A percentile compares a stretch with the other conserved stretches of the same genome.
phyloP scores from a whole-genome alignment of 2,329 filamentous ascomycete species.

The Colletotrichum coccodes region DNA sequence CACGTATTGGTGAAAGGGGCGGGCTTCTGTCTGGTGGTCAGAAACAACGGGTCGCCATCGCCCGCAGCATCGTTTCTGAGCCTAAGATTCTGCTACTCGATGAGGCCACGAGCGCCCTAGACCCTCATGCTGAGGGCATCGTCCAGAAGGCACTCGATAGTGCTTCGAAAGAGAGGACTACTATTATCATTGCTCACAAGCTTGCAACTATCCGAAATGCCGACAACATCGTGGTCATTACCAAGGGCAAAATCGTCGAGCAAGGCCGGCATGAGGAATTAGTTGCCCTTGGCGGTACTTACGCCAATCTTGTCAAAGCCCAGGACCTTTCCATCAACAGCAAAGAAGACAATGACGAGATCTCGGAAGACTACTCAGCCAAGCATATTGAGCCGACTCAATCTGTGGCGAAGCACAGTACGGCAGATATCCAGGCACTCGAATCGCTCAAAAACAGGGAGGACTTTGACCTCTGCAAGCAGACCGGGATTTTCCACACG shows the following conservation, averaged over 20 bases:
- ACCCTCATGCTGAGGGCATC: conserved; percentile 53
- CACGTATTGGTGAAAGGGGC: conserved; percentile 38
- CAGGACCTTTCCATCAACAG: conserved; percentile 34
- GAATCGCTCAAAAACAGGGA: conserved; percentile 16
- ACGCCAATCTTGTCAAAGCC: conserved; percentile 37
- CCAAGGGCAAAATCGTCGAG: conserved; percentile 42
- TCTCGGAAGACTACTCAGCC: not conserved
- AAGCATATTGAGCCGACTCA: not conserved
- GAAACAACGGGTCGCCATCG: conserved; percentile 74
- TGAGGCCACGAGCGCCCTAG: conserved; percentile 70
- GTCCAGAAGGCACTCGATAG: conserved; percentile 65
- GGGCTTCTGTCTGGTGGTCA: conserved; percentile 62
- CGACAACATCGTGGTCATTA: conserved; percentile 46
- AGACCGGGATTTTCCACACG: conserved; percentile 20
- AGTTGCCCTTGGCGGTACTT: conserved; percentile 28
- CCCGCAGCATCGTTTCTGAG: conserved; percentile 69
- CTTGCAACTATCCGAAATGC: conserved; percentile 51
- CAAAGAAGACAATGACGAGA: not conserved
- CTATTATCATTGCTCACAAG: conserved; percentile 71
- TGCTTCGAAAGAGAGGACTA: conserved; percentile 66
- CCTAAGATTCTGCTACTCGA: conserved; percentile 72
- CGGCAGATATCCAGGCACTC: not conserved
- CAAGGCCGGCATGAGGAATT: conserved; percentile 41
- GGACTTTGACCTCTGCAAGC: conserved; percentile 9
- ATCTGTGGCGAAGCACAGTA: not conserved